Base-by-base conservation (phyloP, 1,139 yeast genomes). In the Scheffersomyces stambukii region DNA sequence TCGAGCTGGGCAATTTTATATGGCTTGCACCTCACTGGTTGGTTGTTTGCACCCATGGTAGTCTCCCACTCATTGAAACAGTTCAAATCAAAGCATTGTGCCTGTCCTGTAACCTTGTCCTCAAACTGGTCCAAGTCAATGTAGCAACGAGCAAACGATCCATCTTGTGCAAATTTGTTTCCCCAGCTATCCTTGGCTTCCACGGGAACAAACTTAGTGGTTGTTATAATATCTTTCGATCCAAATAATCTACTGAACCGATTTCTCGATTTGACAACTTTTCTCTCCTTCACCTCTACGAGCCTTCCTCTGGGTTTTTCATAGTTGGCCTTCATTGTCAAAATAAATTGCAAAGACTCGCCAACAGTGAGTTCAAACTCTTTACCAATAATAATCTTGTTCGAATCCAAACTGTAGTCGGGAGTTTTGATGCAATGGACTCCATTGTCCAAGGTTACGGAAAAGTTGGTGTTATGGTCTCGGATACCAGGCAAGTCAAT, bases 41-140 rank as follows among this genome's bases (percentile, higher is more conserved):
- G 25, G n/a, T 21, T 24, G 14, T 22, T 23, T 10, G 53, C 51
- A 10, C 63, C 57, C 2, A 49, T 43, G 22, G 50, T 47, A 4
- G 64, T 63, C 30, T 78, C 82, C 96, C 96, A 89, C 52, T 86
- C 95, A 48, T 86, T 86, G 53, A 75, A 75, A 46, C 91, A 72
- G 10, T 77, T 73, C 33, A 85, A 54, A 30, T 70, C 70, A 45
- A 76, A 71, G 29, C 64, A 64, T 24, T 64, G 60, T 0, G 77
- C 65, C 30, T 60, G 57, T 16, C 84, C 82, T 12, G 70, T 72
- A 18, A 81, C 61, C 24, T 65, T 66, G 15, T 63, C 56, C 44
- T 77, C 78, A 43, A 73, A 73, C 38, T 77, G 77, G 23, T 72
- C 69, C 40, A 88, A 72, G 27, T 72, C 73, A 32, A 89, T 63